Evolutionary conservation across 306 rosid species (phyloP).

Genomic region (Citrullus colocynthis): DNA sequence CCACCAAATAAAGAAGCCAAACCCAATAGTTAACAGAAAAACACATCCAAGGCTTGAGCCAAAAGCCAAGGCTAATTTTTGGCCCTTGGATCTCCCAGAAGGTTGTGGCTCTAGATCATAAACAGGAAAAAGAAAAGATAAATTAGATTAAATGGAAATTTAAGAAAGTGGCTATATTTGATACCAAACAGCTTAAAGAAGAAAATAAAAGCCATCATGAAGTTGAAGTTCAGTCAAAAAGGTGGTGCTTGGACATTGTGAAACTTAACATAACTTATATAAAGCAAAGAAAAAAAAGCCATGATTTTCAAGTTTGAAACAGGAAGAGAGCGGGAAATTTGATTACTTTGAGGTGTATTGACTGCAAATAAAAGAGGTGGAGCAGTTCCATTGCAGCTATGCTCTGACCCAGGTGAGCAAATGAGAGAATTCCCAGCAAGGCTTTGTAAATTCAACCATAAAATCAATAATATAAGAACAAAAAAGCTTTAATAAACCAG

Average conservation of each 20-base stretch:
- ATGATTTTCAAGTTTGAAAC: neutral
- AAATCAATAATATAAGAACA: neutral
- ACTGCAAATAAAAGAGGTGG: conserved; percentile 19
- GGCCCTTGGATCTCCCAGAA: conserved; percentile 46
- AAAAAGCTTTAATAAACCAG: neutral
- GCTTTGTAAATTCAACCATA: conserved; percentile 32
- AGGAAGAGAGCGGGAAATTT: conserved; percentile 13
- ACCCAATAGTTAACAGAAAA: conserved; percentile 54
- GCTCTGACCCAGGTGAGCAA: conserved; percentile 45
- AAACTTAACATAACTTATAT: conserved; percentile 3
- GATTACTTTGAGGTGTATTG: conserved; percentile 52
- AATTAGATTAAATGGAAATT: conserved; percentile 1
- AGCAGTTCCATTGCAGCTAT: conserved; percentile 42
- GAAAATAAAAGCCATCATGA: neutral
- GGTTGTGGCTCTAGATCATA: conserved; percentile 34
- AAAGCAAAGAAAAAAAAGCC: neutral
- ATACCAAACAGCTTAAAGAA: neutral
- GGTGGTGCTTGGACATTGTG: neutral
- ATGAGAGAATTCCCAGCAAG: conserved; percentile 70
- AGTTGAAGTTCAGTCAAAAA: conserved; percentile 14
- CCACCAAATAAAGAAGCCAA: conserved; percentile 88
- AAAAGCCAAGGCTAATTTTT: conserved; percentile 61
- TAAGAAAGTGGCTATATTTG: neutral
- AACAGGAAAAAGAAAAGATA: neutral
- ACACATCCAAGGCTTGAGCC: conserved; percentile 76